phyloP scores from a whole-genome alignment of 179 eudicot species.

The Silene vulgaris region DNA sequence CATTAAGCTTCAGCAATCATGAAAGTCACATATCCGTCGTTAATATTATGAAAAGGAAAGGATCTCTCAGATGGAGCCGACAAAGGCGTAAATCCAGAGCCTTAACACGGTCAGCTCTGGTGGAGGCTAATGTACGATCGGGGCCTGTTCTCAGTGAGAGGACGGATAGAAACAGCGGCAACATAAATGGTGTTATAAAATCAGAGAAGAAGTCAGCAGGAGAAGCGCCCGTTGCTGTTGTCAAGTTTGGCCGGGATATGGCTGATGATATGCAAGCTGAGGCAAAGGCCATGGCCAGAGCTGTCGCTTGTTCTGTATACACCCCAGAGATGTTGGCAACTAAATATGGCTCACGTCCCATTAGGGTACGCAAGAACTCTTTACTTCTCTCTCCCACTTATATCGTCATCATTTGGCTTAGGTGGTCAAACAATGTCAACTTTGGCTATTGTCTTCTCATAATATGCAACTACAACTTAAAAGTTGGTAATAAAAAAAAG shows the following conservation, averaged over 20 bases:
- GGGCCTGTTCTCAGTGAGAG: slow-evolving; percentile 10
- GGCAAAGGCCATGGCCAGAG: slow-evolving; percentile 83
- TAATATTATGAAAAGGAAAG: slow-evolving; percentile 17
- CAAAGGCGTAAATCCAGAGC: slow-evolving; percentile 26
- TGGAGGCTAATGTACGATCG: slow-evolving; percentile 29
- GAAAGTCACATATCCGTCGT: slow-evolving; percentile 15
- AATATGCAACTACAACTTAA: not conserved
- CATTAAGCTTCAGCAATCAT: slow-evolving; percentile 21
- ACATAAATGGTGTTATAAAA: slow-evolving; percentile 16
- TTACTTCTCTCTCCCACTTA: not conserved
- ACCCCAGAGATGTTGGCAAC: slow-evolving; percentile 54
- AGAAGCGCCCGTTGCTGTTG: slow-evolving; percentile 20
- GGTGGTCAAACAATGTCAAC: slow-evolving; percentile 2
- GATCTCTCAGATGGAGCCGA: slow-evolving; percentile 19
- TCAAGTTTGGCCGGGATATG: slow-evolving; percentile 43
- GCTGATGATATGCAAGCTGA: slow-evolving; percentile 91
- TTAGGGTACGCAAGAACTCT: slow-evolving; percentile 37
- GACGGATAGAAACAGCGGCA: slow-evolving; percentile 16
- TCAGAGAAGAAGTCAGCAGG: slow-evolving; percentile 18
- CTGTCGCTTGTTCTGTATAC: slow-evolving; percentile 64
- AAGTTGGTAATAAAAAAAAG: too few species aligned
- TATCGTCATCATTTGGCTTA: not conserved
- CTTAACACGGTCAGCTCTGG: slow-evolving; percentile 31
- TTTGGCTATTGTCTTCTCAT: not conserved
- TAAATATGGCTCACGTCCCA: slow-evolving; percentile 69